A percentile compares a stretch with the other conserved stretches of the same genome.
These are phyloP conservation scores for Acanthamoeba divionensis DNA, from an alignment of 208 protist species.

Conservation along the genomic window DNA sequence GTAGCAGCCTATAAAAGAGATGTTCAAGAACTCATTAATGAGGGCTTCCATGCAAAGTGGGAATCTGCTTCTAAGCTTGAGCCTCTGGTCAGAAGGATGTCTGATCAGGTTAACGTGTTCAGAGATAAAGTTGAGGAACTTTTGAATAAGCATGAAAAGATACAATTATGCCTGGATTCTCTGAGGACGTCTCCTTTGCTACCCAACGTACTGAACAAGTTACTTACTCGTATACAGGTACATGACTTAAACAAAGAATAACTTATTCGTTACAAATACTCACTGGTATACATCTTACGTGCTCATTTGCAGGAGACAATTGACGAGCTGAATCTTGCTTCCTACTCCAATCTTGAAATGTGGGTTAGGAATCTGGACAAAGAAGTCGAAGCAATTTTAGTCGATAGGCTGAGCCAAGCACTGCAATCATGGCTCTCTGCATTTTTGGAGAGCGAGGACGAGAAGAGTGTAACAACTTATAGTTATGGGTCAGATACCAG, in stretches of 20 bases:
- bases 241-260: not conserved
- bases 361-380: constrained; percentile 78
- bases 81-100: constrained; percentile 72
- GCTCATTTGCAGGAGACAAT: constrained; percentile 73
- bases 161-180: constrained; percentile 66
- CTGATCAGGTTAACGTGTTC: constrained; percentile 71
- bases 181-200: constrained; percentile 70
- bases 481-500: not conserved
- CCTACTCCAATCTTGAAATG: constrained; percentile 74
- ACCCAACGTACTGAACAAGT: not conserved
- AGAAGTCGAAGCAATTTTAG: constrained; percentile 71
- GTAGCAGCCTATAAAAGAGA: constrained; percentile 72
- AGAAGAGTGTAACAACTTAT: not conserved
- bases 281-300: constrained; percentile 19
- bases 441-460: constrained; percentile 46
- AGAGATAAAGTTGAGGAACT: constrained; percentile 76
- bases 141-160: constrained; percentile 54
- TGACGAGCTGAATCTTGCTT: constrained; percentile 79
- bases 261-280: no score
- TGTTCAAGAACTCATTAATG: constrained; percentile 73
- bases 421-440: constrained; percentile 69
- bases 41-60: constrained; percentile 74
- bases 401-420: constrained; percentile 67
- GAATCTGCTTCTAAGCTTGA: constrained; percentile 73
- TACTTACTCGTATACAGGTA: constrained; percentile 26